Percentiles rank a stretch among this genome's conserved stretches.
Conservation (phyloP, 169 alveolate species). For the Neospora caninum region DNA sequence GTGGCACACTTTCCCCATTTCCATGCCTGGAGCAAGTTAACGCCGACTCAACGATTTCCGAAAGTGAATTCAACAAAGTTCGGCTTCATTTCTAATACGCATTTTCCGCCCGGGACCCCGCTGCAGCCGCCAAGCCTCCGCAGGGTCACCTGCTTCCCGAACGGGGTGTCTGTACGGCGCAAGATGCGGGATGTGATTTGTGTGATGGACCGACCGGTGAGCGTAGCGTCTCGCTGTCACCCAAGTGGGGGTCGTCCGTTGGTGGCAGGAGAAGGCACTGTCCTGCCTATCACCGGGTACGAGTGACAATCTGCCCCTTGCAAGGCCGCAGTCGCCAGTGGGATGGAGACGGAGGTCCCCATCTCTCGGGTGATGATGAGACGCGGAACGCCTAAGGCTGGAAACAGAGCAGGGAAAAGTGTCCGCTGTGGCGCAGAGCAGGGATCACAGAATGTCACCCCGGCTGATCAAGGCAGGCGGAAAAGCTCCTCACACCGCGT, state of each 20-base stretch:
- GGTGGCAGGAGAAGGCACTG: background rate
- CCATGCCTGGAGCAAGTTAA: too few species aligned
- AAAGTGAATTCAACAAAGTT: too few species aligned
- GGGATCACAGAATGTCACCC: background rate
- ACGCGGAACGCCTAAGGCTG: conserved; percentile 26
- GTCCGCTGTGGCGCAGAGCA: conserved; percentile 27
- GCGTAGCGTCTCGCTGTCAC: conserved; percentile 31
- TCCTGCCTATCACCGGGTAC: conserved; percentile 1
- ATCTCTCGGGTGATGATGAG: conserved; percentile 36
- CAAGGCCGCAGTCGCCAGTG: conserved; percentile 30
- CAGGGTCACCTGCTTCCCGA: background rate
- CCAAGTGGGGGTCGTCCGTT: conserved; percentile 15
- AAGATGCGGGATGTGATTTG: background rate
- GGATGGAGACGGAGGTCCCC: conserved; percentile 25
- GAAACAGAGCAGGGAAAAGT: conserved; percentile 30
- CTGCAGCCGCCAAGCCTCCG: too few species aligned
- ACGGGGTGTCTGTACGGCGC: background rate
- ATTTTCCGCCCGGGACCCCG: too few species aligned
- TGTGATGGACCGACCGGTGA: background rate
- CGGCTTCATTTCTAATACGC: too few species aligned
- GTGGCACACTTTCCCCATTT: too few species aligned
- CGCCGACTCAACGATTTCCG: too few species aligned
- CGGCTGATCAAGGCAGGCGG: background rate
- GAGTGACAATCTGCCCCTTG: background rate
- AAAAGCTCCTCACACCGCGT: background rate